Evolutionary conservation across 2,329 filamentous ascomycete genomes (phyloP), one percentile per base, ranked within the genome.

Genomic region (Fusarium falciforme): DNA sequence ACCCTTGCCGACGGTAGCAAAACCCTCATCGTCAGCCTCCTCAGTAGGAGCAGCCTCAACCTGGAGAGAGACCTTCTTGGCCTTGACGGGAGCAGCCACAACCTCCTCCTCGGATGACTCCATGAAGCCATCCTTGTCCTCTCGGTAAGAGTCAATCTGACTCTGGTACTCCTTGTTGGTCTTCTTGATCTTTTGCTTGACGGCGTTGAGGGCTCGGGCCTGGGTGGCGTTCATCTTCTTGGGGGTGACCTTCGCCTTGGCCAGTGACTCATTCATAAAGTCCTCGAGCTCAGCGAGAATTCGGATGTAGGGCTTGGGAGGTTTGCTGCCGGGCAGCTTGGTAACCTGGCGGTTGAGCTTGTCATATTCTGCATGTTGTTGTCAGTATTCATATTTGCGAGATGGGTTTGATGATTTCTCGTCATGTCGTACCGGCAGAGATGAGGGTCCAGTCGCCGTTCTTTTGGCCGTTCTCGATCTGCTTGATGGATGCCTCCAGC

Each of bases 141-240:
- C 92, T 77, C 93, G 90, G 87, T 96, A 99, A 74, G 92, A 90
- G 78, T 98, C 94, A 79, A 99, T 93, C 81, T 98, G 94, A 72
- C 89, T 87, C 80, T 94, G 91, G 85, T 96, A 96, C 75, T 98
- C 96, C 86, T 97, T 97, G 89, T 96, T 97, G 86, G 96, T 96
- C 90, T 98, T 98, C 91, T 96, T 95, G 87, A 99, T 94, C 86
- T 95, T 95, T 85, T 99, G 96, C 87, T 98, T 97, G 81, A 98
- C 94, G 72, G 95, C 94, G 84, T 98, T 99, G 80, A 99, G 90
- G 80, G 95, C 95, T 85, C 95, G 94, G 76, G 95, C 93, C 82
- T 96, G 97, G 81, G 93, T 96, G 72, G 95, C 95, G 86, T 98
- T 99, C 95, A 98, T 98, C 90, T 98, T 98, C 91, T 98, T 98